Evolutionary conservation across 2,329 filamentous ascomycete genomes (phyloP), one percentile per base, ranked within the genome.

Genomic region (Xylaria sp.): DNA sequence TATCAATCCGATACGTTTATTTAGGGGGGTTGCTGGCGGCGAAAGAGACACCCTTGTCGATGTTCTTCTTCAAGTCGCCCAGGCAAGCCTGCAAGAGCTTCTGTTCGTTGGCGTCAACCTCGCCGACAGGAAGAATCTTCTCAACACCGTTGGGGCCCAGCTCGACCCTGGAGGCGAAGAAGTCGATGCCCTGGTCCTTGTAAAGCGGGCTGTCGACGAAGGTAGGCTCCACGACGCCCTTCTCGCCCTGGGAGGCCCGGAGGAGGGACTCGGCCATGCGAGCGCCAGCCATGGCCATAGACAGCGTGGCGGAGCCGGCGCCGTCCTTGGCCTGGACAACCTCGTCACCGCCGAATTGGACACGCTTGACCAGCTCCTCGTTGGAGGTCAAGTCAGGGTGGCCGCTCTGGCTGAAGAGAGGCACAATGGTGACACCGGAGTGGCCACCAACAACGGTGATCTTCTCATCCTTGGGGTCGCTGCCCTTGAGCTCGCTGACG

Each of bases 281-380:
- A 72, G 84, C 84, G 75, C 93, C 93, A 65, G 93, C 93, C 86
- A 96, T 93, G 71, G 93, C 93, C 93, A 99, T 99, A 81, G 92
- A 97, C 68, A 97, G 90, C 62, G 93, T 97, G 74, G 93, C 93
- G 66, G 92, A 97, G 69, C 93, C 93, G 71, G 92, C 92, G 77
- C 93, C 94, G 74, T 93, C 92, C 90, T 97, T 97, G 78, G 93
- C 94, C 87, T 97, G 86, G 80, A 97, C 93, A 66, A 97, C 93
- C 87, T 97, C 93, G 76, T 97, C 93, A 83, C 93, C 93, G 77
- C 94, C 93, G 76, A 97, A 97, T 82, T 97, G 93, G 71, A 97
- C 94, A 75, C 94, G 92, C 77, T 92, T 87, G 78, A 97, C 81
- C 70, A 97, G 91, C 60, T 84, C 83, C 71, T 86, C 81, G 76